Base-by-base conservation (phyloP, 768 basidiomycete genomes). In the Rickenella mellea region DNA sequence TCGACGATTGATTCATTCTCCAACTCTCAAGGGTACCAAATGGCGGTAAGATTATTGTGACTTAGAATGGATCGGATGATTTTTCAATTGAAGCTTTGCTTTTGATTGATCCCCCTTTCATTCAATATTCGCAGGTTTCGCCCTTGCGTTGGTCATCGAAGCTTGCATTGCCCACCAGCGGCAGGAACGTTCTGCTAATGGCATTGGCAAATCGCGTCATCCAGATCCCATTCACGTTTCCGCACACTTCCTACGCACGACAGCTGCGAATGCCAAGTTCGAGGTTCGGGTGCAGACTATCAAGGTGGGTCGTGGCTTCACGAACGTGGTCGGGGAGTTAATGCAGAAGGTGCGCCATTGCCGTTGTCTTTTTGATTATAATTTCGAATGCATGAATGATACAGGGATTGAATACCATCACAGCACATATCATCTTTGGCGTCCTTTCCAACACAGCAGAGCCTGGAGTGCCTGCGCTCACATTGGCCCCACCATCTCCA, bases 211-310 rank as follows among this genome's bases (percentile, higher is more conserved):
- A n/a, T n/a, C n/a, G n/a, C n/a, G n/a, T n/a, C n/a, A 17, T 11
- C 57, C 51, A n/a, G 79, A 83, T 48, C 75, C 74, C 12, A 61
- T 82, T 35, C 73, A 82, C 53, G 58, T 79, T 37, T 76, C 72
- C 10, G 74, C 75, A 3, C 74, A 82, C 50, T 84, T 68, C 52
- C 61, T 80, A 28, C 63, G 66, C 20, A 11, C 21, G 15, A 22
- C n/a, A 30, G 9, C 15, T 26, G 41, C 20, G 8, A 43, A 61
- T 4, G 62, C 58, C 4, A 48, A 61, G 2, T 76, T 73, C 48
- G 66, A 70, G 38, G 66, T 81, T 8, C 68, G 58, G 33, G 61
- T 83, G 1, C 65, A 60, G 6, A 57, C 53, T 1, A 27, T 78
- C 15, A 76, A 71, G 51, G 55, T 53, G 4, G 76, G 80, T 2